These are phyloP conservation scores for Neofusicoccum parvum DNA, from an alignment of 2,329 filamentous ascomycete species.

Conservation along the genomic window DNA sequence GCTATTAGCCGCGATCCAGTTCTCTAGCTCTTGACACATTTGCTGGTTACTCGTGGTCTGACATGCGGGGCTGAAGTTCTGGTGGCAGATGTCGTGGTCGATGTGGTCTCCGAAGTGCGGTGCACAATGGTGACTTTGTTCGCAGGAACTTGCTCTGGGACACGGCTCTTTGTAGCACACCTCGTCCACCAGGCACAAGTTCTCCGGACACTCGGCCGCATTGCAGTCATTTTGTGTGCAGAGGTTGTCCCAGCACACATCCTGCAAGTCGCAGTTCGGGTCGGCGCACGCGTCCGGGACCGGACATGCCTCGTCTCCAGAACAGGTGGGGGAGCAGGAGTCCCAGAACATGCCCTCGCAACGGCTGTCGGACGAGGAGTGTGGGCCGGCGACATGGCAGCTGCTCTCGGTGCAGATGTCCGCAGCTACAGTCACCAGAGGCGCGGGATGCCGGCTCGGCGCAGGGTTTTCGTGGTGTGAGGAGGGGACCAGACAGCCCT, in stretches of 20 bases:
- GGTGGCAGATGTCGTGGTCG: not conserved
- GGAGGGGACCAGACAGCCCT: not conserved
- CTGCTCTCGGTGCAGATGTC: conserved; percentile 18
- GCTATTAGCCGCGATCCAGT: not conserved
- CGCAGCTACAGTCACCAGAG: not conserved
- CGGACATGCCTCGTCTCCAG: conserved; percentile 33
- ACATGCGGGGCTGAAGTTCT: not conserved
- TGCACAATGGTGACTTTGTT: not conserved
- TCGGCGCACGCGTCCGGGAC: conserved; percentile 39
- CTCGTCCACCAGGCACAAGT: conserved; percentile 39
- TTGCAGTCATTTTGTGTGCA: conserved; percentile 40
- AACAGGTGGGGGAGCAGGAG: conserved; percentile 31
- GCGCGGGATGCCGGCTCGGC: not conserved
- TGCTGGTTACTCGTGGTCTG: not conserved
- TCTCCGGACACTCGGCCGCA: conserved; percentile 33
- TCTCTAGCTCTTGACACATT: conserved; percentile 2
- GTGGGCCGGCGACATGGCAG: not conserved
- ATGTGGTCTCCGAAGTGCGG: conserved; percentile 5
- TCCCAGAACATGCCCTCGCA: conserved; percentile 40
- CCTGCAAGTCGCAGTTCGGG: conserved; percentile 34
- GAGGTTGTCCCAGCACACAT: conserved; percentile 23
- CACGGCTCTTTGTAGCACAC: conserved; percentile 17
- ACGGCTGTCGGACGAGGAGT: conserved; percentile 28
- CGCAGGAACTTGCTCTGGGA: conserved; percentile 14
- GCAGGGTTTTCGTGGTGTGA: not conserved